A percentile compares a stretch with the other conserved stretches of the same genome.
Evolutionary conservation across 2,329 filamentous ascomycete genomes (phyloP).

Genomic region (Botryosphaeria dothidea): DNA sequence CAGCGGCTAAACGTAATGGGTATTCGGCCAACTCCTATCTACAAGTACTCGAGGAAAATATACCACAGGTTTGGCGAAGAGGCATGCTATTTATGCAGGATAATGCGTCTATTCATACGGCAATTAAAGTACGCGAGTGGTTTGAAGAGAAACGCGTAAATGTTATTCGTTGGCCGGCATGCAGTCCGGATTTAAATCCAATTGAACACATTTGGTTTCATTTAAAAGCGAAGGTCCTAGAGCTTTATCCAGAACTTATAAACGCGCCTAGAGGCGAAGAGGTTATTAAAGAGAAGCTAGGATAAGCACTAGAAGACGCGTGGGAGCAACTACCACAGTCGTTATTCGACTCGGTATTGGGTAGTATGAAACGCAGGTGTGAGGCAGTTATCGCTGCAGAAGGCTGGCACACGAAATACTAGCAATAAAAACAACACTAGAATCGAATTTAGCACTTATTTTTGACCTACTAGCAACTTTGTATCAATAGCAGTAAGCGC

Average conservation of each 20-base stretch:
- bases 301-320: neutral
- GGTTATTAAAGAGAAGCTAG: neutral
- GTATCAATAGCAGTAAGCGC: neutral
- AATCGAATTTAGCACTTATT: neutral
- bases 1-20: too few species aligned
- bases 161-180: neutral
- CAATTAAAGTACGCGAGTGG: neutral
- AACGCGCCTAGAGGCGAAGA: neutral
- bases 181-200: neutral
- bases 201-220: neutral
- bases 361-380: too few species aligned
- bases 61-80: neutral
- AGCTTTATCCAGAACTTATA: neutral
- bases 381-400: neutral
- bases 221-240: neutral
- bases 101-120: neutral
- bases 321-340: neutral
- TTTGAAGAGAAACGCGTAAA: neutral
- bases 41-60: too few species aligned
- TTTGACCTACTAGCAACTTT: neutral
- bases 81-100: neutral
- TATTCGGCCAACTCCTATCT: too few species aligned
- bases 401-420: neutral
- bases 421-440: neutral
- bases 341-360: too few species aligned